Conservation (phyloP, 495 filamentous ascomycete genomes). For the Podospora didyma region DNA sequence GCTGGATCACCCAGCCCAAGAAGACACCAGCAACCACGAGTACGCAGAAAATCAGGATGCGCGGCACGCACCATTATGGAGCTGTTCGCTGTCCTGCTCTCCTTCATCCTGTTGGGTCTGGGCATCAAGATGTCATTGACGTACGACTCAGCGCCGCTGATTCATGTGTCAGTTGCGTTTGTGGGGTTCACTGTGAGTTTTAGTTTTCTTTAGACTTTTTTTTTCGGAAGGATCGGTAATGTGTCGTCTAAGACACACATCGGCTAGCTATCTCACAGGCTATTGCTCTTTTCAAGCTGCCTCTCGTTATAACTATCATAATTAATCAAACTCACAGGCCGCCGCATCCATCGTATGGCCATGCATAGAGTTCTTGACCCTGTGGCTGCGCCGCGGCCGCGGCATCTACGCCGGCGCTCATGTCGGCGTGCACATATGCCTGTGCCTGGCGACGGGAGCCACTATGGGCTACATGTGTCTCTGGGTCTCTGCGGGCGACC, state of each 20-base stretch:
- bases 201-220: neutral
- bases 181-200: slow-evolving; percentile 16
- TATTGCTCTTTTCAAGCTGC: too few relatives aligned
- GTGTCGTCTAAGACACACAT: too few relatives aligned
- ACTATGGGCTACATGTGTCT: slow-evolving; percentile 21
- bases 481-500: slow-evolving; percentile 19
- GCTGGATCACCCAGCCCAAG: neutral
- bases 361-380: slow-evolving; percentile 12
- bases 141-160: slow-evolving; percentile 14
- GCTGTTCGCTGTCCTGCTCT: slow-evolving; percentile 7
- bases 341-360: slow-evolving; percentile 15
- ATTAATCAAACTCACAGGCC: too few relatives aligned
- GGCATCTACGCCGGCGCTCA: slow-evolving; percentile 36
- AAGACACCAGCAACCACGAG: neutral
- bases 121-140: slow-evolving; percentile 17
- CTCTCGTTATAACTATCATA: too few relatives aligned
- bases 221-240: too few relatives aligned
- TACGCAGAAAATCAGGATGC: neutral
- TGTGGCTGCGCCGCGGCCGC: slow-evolving; percentile 14
- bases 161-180: slow-evolving; percentile 22
- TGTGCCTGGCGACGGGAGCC: slow-evolving; percentile 30
- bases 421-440: slow-evolving; percentile 32
- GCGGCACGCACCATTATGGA: slow-evolving; percentile 13
- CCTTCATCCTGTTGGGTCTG: slow-evolving; percentile 15
- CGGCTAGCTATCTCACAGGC: too few relatives aligned